These are phyloP conservation scores for Psilocybe tampanensis DNA, from an alignment of 768 basidiomycete species.

Conservation along the genomic window DNA sequence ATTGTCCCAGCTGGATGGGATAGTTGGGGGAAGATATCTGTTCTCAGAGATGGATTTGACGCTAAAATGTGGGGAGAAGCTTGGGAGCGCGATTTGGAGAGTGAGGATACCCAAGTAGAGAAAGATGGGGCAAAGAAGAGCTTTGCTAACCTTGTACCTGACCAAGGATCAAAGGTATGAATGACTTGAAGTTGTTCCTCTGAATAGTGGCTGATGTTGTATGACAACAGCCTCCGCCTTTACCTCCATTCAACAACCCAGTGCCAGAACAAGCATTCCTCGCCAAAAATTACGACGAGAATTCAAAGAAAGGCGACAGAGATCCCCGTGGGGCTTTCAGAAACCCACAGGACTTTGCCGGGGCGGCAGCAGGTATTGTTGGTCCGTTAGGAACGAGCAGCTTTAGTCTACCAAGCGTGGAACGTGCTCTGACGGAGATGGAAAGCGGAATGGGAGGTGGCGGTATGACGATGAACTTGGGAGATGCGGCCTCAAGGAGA, in stretches of 20 bases:
- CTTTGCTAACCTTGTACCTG: conserved; percentile 73
- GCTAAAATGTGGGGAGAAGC: conserved; percentile 77
- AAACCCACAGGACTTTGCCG: conserved; percentile 64
- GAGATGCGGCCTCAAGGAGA: conserved; percentile 26
- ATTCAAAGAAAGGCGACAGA: conserved; percentile 85
- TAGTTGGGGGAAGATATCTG: conserved; percentile 93
- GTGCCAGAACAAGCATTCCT: conserved; percentile 92
- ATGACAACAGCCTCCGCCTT: conserved; percentile 52
- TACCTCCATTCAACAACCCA: conserved; percentile 79
- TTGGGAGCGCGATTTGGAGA: conserved; percentile 73
- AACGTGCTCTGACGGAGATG: conserved; percentile 87
- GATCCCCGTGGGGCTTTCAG: conserved; percentile 90
- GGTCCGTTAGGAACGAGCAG: conserved; percentile 90
- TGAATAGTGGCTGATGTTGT: conserved; percentile 4
- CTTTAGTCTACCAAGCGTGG: conserved; percentile 85
- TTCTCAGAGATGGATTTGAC: conserved; percentile 91
- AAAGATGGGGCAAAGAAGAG: conserved; percentile 68
- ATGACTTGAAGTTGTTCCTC: background rate
- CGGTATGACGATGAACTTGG: conserved; percentile 19
- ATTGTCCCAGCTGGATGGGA: conserved; percentile 98
- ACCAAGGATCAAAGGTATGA: conserved; percentile 73
- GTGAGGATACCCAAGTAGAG: conserved; percentile 40
- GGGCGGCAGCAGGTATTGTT: conserved; percentile 75
- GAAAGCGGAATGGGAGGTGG: conserved; percentile 54
- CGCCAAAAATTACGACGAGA: conserved; percentile 87